Evolutionary conservation across 1,139 yeast species (phyloP), one percentile per base, ranked within the genome.

Genomic region (Nakaseomyces kungkrabaensis): DNA sequence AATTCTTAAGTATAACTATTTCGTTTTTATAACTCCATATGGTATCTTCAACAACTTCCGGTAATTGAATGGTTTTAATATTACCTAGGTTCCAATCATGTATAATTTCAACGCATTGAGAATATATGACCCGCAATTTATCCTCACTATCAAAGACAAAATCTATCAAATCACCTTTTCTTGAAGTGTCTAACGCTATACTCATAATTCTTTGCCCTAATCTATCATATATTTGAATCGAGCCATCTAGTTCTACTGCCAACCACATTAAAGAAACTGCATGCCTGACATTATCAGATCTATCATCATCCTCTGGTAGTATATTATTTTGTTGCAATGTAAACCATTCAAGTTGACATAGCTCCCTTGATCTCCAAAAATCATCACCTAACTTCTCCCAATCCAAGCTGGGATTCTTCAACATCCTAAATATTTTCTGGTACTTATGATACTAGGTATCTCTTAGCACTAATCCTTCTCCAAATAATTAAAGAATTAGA

Each of bases 341-440:
- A 26, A 41, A 41, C 59, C 62, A 57, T 40, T 55, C 51, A 38
- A 62, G 49, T 9, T 48, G 50, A 40, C 57, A 51, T 38, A 65
- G 43, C 27, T 48, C 68, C 32, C 76, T 66, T 27, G 73, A 70
- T 51, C 80, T 70, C 58, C 84, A 84, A 60, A 74, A 82, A 4
- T 79, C 83, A 61, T 81, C 79, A 49, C 74, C 78, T 33, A 82
- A 71, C 57, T 76, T 71, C 63, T 82, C 87, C 89, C 89, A 82
- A 48, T 72, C 72, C 49, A 72, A 62, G 55, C 77, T 74, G 7
- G 79, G 80, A 57, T 72, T 75, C 32, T 27, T 29, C 44, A 41
- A 13, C 33, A 27, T 41, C 8, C 7, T n/a, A n/a, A 11, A 34
- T 10, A 5, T 37, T 24, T 37, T 17, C 22, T 17, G 22, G 22